Evolutionary conservation across 768 basidiomycete genomes (phyloP).

Genomic region (Amanita brunnescens): DNA sequence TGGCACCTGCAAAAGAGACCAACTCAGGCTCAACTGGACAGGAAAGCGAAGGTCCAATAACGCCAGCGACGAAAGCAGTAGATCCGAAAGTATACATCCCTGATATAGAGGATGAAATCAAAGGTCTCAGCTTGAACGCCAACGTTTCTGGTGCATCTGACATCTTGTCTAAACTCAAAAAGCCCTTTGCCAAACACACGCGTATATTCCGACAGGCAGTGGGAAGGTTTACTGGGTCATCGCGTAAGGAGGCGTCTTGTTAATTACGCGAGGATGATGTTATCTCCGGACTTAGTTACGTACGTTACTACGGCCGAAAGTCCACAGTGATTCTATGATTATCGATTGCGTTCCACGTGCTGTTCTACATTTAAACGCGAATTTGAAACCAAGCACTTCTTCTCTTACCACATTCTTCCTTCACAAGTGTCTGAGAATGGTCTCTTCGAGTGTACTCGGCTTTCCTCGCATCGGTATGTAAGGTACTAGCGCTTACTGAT

Average conservation of each 20-base stretch:
- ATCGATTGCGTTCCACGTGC: slow-evolving; percentile 33
- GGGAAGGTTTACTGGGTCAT: slow-evolving; percentile 27
- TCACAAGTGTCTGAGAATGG: slow-evolving; percentile 39
- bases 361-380: slow-evolving; percentile 17
- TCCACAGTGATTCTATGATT: slow-evolving; percentile 17
- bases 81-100: slow-evolving; percentile 35
- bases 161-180: slow-evolving; percentile 11
- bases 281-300: background rate
- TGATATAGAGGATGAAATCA: slow-evolving; percentile 31
- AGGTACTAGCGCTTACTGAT: background rate
- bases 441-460: slow-evolving; percentile 78
- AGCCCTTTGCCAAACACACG: slow-evolving; percentile 18
- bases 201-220: slow-evolving; percentile 31
- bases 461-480: slow-evolving; percentile 82
- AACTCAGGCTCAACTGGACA: slow-evolving; percentile 21
- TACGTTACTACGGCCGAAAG: background rate
- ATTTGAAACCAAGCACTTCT: slow-evolving; percentile 14
- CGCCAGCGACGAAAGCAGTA: slow-evolving; percentile 33
- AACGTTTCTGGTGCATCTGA: background rate
- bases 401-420: slow-evolving; percentile 20
- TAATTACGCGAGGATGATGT: background rate
- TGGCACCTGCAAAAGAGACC: background rate
- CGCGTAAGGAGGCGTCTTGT: slow-evolving; percentile 16
- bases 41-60: slow-evolving; percentile 40
- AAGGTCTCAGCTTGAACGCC: slow-evolving; percentile 12